phyloP scores from a whole-genome alignment of 306 rosid genomes.

The Pyrus bretschneideri region DNA sequence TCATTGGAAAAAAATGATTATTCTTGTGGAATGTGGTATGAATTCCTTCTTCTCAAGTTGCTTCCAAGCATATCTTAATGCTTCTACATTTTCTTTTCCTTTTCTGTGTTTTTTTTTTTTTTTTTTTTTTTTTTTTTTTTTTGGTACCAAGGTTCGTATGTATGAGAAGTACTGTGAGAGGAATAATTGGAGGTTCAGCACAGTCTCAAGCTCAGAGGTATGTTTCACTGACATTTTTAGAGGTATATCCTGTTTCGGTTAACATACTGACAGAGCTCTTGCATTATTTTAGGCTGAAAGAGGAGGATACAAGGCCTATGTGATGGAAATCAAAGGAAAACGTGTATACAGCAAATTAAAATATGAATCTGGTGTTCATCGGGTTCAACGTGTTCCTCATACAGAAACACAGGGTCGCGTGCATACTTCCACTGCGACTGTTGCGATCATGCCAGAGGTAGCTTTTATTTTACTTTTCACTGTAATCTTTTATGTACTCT shows the following conservation, averaged over 20 bases:
- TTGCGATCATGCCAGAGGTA: slow-evolving; percentile 99
- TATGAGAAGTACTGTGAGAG: slow-evolving; percentile 82
- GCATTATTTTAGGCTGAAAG: slow-evolving; percentile 67
- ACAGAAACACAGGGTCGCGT: slow-evolving; percentile 96
- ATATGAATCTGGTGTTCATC: slow-evolving; percentile 95
- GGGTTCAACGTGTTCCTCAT: slow-evolving; percentile 98
- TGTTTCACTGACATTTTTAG: slow-evolving; percentile 5
- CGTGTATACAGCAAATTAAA: slow-evolving; percentile 90
- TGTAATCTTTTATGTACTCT: slow-evolving; percentile 3
- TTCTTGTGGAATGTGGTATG: background rate
- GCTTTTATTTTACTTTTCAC: slow-evolving; percentile 9
- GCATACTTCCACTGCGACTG: slow-evolving; percentile 98
- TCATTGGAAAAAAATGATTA: background rate
- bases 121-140: slow-evolving; percentile 6
- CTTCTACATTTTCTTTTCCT: slow-evolving; percentile 26
- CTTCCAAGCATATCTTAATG: slow-evolving; percentile 1
- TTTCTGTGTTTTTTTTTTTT: background rate
- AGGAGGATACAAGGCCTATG: slow-evolving; percentile 93
- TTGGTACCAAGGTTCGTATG: slow-evolving; percentile 67
- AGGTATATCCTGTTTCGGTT: slow-evolving; percentile 10
- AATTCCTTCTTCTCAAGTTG: slow-evolving; percentile 1
- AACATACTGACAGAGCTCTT: background rate
- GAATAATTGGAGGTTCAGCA: slow-evolving; percentile 67
- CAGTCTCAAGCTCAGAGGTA: slow-evolving; percentile 73
- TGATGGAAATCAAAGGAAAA: slow-evolving; percentile 91